These are phyloP conservation scores for Thielaviopsis musarum DNA, from an alignment of 2,329 filamentous ascomycete species.

Conservation along the genomic window DNA sequence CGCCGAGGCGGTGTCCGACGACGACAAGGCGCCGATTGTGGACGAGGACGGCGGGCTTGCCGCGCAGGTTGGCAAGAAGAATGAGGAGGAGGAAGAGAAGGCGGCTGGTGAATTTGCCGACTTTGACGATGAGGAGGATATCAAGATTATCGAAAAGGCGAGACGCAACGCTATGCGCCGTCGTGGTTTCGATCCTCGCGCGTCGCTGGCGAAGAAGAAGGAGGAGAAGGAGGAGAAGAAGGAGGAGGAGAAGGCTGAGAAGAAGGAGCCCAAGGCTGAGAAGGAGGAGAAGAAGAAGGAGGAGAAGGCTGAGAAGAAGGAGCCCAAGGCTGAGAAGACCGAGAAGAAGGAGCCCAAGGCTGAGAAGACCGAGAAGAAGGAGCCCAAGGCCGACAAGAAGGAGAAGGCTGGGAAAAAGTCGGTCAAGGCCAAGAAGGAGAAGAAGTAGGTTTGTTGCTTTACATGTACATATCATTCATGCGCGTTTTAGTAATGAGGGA, in stretches of 20 bases:
- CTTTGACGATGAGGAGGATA: conserved; percentile 59
- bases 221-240: conserved; percentile 11
- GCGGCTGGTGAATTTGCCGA: conserved; percentile 44
- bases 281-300: conserved; percentile 1
- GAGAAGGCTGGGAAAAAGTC: conserved; percentile 5
- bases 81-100: conserved; percentile 5
- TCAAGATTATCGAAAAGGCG: conserved; percentile 54
- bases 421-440: conserved; percentile 11
- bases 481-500: conserved; percentile 10
- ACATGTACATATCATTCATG: conserved; percentile 5
- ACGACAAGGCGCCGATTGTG: conserved; percentile 14
- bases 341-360: neutral
- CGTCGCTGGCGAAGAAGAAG: conserved; percentile 18
- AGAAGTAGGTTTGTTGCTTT: conserved; percentile 4
- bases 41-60: conserved; percentile 3
- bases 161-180: conserved; percentile 56
- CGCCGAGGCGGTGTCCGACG: conserved; percentile 22
- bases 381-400: conserved; percentile 11
- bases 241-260: conserved; percentile 1
- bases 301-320: too few species aligned
- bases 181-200: conserved; percentile 55
- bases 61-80: conserved; percentile 3
- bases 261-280: neutral
- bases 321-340: conserved; percentile 9
- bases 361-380: conserved; percentile 1